Base-by-base conservation (phyloP, 768 basidiomycete genomes). In the Saitozyma sp. region DNA sequence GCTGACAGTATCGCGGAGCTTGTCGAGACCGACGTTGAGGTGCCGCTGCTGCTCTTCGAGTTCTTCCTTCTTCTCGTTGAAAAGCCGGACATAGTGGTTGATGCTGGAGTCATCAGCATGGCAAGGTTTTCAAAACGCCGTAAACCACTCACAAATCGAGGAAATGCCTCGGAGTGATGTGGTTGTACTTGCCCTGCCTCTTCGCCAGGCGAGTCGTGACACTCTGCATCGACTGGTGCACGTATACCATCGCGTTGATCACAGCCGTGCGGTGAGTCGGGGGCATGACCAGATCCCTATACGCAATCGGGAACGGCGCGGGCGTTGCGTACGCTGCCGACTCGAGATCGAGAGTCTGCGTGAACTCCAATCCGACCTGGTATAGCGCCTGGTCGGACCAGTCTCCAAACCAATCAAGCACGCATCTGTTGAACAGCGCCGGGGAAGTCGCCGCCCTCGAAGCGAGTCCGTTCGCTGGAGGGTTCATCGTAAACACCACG, bases 401-500 rank as follows among this genome's bases (percentile, higher is more conserved):
- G 77, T 97, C 94, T 37, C 96, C 96, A 71, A 98, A 98, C 96
- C 96, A 99, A 79, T 99, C 95, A 61, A 99, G 84, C 8, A 99
- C 96, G 78, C 96, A 99, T 82, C 96, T 89, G 82, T 99, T 99
- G 87, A 80, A 80, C 71, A 98, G 82, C 16, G 96, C 96, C 8
- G 96, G 96, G 1, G 96, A 99, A 0, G 96, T 97, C 2, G 95
- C 96, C 10, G 93, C 96, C 53, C 93, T 86, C 17, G 92, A 94
- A 8, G 93, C 95, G 16, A 99, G 84, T 37, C 95, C 96, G 61
- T 95, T 93, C 71, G 92, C 88, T 0, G 94, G 95, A 49, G 93
- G 96, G 70, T 97, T 98, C 95, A 98, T 98, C 16, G 95, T 98
- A 82, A 98, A 99, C 9, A 98, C 96, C 41, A 98, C 95, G 71